phyloP scores from a whole-genome alignment of 345 rosid species.

The Gossypium raimondii region DNA sequence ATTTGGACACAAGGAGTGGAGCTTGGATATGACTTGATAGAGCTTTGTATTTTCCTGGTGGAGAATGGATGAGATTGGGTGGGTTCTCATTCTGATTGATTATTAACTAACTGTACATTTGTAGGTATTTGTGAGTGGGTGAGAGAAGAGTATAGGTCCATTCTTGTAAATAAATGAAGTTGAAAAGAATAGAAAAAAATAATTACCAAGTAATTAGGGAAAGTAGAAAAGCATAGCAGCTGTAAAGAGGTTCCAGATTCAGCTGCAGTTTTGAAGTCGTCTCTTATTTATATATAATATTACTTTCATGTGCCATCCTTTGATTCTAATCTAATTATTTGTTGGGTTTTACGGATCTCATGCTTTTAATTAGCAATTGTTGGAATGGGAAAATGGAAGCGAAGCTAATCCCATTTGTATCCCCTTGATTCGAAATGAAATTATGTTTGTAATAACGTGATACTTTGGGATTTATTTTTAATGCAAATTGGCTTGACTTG shows the following conservation, averaged over 20 bases:
- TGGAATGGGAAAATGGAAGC: no score
- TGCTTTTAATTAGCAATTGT: no score
- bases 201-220: conserved; percentile 14
- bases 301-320: neutral
- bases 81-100: conserved; percentile 10
- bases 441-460: no score
- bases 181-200: conserved; percentile 16
- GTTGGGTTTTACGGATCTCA: neutral
- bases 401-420: no score
- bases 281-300: neutral
- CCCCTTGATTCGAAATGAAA: no score
- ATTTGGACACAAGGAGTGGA: neutral
- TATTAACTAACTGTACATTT: conserved; percentile 42
- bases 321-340: neutral
- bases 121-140: conserved; percentile 48
- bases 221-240: conserved; percentile 19
- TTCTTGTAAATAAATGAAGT: conserved; percentile 28
- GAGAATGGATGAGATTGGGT: conserved; percentile 13
- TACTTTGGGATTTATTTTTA: no score
- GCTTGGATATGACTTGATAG: neutral
- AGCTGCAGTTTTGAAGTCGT: conserved; percentile 41
- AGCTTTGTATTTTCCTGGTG: neutral
- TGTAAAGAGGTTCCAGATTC: conserved; percentile 14
- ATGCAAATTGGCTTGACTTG: no score
- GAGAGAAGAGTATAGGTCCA: conserved; percentile 31